phyloP scores from a whole-genome alignment of 495 filamentous ascomycete genomes.

The Barbatosphaeria neglecta region DNA sequence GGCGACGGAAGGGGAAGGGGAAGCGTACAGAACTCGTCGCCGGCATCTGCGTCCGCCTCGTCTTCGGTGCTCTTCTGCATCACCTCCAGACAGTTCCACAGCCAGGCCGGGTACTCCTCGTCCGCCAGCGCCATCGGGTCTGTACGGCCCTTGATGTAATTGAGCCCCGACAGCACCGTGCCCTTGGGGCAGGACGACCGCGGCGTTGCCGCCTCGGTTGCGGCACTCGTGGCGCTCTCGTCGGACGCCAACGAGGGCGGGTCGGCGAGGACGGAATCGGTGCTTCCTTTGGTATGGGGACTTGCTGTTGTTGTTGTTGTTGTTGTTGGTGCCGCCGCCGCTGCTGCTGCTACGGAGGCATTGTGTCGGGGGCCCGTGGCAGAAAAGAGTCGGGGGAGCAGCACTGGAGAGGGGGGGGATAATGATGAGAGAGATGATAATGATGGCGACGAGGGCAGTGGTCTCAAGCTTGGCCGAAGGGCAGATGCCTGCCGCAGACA shows the following conservation, averaged over 20 bases:
- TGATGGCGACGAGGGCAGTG: conserved; percentile 5
- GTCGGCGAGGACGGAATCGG: conserved; percentile 10
- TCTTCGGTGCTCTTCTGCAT: conserved; percentile 31
- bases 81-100: conserved; percentile 64
- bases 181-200: conserved; percentile 49
- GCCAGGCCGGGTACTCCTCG: conserved; percentile 79
- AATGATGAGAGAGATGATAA: conserved; percentile 1
- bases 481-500: conserved; percentile 29
- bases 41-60: conserved; percentile 30
- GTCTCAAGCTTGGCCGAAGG: conserved; percentile 9
- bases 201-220: background rate
- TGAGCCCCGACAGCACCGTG: conserved; percentile 64
- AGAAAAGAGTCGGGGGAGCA: conserved; percentile 14
- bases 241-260: conserved; percentile 1
- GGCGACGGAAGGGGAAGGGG: background rate
- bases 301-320: conserved; percentile 4
- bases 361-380: conserved; percentile 14
- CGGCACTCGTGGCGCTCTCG: background rate
- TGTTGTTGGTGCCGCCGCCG: conserved; percentile 8
- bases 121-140: conserved; percentile 70
- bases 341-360: conserved; percentile 13
- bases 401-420: conserved; percentile 1
- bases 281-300: too few relatives aligned
- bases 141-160: conserved; percentile 65
- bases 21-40: conserved; percentile 64